Evolutionary conservation across 495 filamentous ascomycete species (phyloP), one percentile per base, ranked within the genome.

Genomic region (Thermothielavioides terrestris): DNA sequence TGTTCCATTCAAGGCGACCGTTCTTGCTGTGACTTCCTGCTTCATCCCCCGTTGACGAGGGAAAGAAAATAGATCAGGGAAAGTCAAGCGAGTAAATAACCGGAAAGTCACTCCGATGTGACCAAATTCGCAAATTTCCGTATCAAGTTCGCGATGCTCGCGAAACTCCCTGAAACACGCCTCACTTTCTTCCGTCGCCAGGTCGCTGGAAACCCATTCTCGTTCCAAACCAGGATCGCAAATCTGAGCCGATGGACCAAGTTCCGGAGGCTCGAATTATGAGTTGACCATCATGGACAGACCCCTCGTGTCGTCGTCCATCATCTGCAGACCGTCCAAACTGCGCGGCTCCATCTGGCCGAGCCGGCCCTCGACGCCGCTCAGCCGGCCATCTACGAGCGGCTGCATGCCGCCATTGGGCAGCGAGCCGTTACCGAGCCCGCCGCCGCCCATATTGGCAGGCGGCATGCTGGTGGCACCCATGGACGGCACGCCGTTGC

Each of bases 251-350:
- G 18, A 14, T 14, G n/a, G n/a, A n/a, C 28, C 23, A 31, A 41
- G 37, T 14, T 26, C 12, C 11, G 4, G n/a, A 17, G 2, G 26
- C 14, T 30, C 26, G 3, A 42, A 35, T 52, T 62, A 62, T 23
- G 60, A 52, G 42, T 49, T 57, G 23, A 64, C 61, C 58, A 64
- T 65, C 58, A 65, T 57, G 11, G 56, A 53, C 34, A 67, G 40
- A 7, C 56, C 52, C 38, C 54, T 46, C 41, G 66, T 56, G 32
- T 71, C 71, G 59, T 73, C 70, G 17, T 71, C 70, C 54, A 73
- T 69, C 70, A 74, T 72, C 5, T 62, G 68, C 31, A 74, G 32
- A n/a, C 56, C 58, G 32, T 74, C 71, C 57, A 74, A 62, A 27
- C 64, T 59, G 15, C 65, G 65, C 11, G 62, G 54, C 47, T 75